Conservation (phyloP, 108 stramenopile genomes). For the Cylindrotheca closterium region DNA sequence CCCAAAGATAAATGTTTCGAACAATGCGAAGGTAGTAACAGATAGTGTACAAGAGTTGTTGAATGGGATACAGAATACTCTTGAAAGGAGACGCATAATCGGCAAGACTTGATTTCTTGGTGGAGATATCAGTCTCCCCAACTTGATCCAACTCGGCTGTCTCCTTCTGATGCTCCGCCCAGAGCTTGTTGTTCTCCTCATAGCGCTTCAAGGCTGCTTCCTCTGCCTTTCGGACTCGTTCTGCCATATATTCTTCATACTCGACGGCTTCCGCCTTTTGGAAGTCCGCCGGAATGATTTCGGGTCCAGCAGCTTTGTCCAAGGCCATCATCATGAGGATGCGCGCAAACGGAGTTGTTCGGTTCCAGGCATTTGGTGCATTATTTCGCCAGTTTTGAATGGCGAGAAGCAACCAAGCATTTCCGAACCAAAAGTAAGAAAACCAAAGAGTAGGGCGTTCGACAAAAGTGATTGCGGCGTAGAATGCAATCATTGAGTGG, state of each 20-base stretch:
- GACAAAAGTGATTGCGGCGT: constrained; percentile 30
- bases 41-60: constrained; percentile 23
- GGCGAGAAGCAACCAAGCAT: constrained; percentile 29
- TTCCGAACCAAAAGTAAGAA: constrained; percentile 43
- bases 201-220: neutral
- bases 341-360: neutral
- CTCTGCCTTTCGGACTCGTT: constrained; percentile 5
- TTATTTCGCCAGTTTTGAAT: constrained; percentile 8
- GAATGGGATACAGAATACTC: constrained; percentile 47
- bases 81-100: constrained; percentile 25
- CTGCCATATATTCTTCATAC: constrained; percentile 5
- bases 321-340: constrained; percentile 7
- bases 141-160: constrained; percentile 6
- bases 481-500: constrained; percentile 47
- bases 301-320: neutral
- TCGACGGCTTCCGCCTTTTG: constrained; percentile 8
- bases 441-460: constrained; percentile 49
- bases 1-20: constrained; percentile 50
- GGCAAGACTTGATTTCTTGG: neutral
- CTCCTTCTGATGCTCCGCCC: constrained; percentile 1
- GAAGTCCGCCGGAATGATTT: constrained; percentile 1
- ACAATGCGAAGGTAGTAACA: constrained; percentile 31
- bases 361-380: constrained; percentile 22
- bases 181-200: neutral
- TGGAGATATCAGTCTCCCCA: neutral